A percentile compares a stretch with the other conserved stretches of the same genome.
Conservation (phyloP, 2,329 filamentous ascomycete genomes). For the Chrysosporium queenslandicum region DNA sequence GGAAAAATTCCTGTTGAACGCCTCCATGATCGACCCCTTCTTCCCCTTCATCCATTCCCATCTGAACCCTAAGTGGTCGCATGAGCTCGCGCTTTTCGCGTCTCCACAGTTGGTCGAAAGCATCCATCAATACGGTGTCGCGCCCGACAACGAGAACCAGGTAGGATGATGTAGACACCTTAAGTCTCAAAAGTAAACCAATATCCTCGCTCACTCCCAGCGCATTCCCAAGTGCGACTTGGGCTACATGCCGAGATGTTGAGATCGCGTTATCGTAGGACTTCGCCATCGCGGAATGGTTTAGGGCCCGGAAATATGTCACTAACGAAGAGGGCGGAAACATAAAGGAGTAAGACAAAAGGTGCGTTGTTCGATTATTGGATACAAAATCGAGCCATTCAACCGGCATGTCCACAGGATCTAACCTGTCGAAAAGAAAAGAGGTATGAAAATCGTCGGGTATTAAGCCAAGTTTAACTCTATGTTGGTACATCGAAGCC, state of each 20-base stretch:
- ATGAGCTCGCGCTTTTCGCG: constrained; percentile 71
- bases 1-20: constrained; percentile 94
- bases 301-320: constrained; percentile 77
- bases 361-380: constrained; percentile 56
- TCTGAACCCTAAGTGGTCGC: constrained; percentile 75
- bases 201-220: constrained; percentile 45
- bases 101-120: constrained; percentile 82
- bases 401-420: constrained; percentile 62
- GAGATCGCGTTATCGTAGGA: constrained; percentile 59
- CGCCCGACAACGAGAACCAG: constrained; percentile 60
- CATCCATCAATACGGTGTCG: constrained; percentile 57
- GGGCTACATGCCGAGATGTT: constrained; percentile 37
- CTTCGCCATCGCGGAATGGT: constrained; percentile 75
- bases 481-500: constrained; percentile 61
- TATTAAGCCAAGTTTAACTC: constrained; percentile 54
- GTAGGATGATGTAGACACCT: constrained; percentile 59
- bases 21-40: constrained; percentile 88
- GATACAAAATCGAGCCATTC: constrained; percentile 56
- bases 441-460: constrained; percentile 64
- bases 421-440: constrained; percentile 65
- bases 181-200: constrained; percentile 53
- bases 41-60: constrained; percentile 73
- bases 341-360: constrained; percentile 71
- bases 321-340: constrained; percentile 65
- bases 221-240: constrained; percentile 35